Conservation (phyloP, 2,329 filamentous ascomycete genomes). For the Arthrobotrys conoides region DNA sequence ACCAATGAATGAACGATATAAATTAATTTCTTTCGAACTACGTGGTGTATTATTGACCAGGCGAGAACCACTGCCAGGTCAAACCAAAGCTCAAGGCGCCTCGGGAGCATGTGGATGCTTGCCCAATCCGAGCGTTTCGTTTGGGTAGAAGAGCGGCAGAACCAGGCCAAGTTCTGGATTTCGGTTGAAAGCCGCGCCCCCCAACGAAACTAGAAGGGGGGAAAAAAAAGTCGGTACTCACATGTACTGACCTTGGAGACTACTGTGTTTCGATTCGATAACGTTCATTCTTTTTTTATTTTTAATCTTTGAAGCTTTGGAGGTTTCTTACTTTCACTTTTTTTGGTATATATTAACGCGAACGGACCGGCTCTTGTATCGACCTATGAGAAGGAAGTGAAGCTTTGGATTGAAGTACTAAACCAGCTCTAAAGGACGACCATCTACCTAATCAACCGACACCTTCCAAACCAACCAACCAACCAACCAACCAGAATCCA, state of each 20-base stretch:
- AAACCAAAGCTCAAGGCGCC: neutral
- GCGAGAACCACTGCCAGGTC: neutral
- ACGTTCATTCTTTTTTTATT: neutral
- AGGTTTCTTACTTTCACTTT: too few species aligned
- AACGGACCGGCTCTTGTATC: too few species aligned
- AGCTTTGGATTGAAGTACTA: too few species aligned
- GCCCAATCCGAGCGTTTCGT: conserved; percentile 1
- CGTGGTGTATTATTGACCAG: neutral
- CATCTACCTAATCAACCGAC: too few species aligned
- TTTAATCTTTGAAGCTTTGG: too few species aligned
- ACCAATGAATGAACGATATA: conserved; percentile 6
- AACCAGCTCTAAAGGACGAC: too few species aligned
- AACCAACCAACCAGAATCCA: too few species aligned
- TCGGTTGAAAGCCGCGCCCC: conserved; percentile 43
- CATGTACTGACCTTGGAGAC: neutral
- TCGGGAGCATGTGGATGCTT: conserved; percentile 16
- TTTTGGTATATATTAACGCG: too few species aligned
- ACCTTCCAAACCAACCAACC: too few species aligned
- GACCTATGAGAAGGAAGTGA: too few species aligned
- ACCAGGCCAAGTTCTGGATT: neutral
- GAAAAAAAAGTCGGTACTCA: conserved; percentile 12
- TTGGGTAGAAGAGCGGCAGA: too few species aligned
- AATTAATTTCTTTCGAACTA: conserved; percentile 1
- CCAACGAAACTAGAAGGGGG: conserved; percentile 32
- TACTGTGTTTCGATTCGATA: neutral